Conservation (phyloP, 129 eudicot genomes). For the Logfia minima region DNA sequence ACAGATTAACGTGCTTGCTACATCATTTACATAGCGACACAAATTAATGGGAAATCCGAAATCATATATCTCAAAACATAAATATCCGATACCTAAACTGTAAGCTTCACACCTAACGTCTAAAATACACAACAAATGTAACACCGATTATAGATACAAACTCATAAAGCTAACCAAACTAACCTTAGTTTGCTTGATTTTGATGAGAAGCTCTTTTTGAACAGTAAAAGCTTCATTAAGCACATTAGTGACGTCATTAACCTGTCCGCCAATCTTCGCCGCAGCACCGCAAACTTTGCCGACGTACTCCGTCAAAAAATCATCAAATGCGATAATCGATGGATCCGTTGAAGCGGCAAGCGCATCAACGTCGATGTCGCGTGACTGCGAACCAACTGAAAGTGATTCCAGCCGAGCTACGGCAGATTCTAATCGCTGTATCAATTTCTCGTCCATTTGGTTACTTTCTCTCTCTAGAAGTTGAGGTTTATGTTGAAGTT, state of each 20-base stretch:
- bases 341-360: conserved; percentile 56
- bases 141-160: background rate
- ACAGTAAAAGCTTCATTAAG: conserved; percentile 62
- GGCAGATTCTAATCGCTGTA: conserved; percentile 67
- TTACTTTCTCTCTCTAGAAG: background rate
- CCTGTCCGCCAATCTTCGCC: conserved; percentile 90
- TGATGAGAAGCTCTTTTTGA: conserved; percentile 72
- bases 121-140: background rate
- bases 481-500: background rate
- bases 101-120: background rate
- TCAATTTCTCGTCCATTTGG: conserved; percentile 61
- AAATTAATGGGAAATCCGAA: no score
- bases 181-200: conserved; percentile 77
- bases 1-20: no score
- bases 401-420: conserved; percentile 76
- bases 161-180: background rate
- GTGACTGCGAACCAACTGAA: conserved; percentile 44
- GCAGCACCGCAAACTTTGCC: conserved; percentile 61
- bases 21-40: no score
- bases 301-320: conserved; percentile 53
- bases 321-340: conserved; percentile 70
- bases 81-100: background rate
- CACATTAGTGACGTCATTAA: conserved; percentile 56
- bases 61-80: no score
- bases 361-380: conserved; percentile 46